Evolutionary conservation across 805 yeast genomes (phyloP).

Genomic region (Ogataea methylovora): DNA sequence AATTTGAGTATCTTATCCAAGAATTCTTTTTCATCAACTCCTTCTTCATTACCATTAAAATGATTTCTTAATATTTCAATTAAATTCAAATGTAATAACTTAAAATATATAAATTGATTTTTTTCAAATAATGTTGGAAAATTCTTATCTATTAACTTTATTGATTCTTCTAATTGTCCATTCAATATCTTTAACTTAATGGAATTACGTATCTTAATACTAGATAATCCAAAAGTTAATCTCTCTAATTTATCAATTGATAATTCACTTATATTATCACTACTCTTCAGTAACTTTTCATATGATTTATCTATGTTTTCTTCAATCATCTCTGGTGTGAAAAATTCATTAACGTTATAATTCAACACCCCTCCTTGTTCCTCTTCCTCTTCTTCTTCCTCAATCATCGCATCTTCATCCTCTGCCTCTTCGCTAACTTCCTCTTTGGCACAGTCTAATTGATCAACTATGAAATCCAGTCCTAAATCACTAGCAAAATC

Average conservation of each 20-base stretch:
- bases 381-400: not conserved
- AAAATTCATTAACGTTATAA: slow-evolving; percentile 6
- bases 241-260: slow-evolving; percentile 10
- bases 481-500: slow-evolving; percentile 54
- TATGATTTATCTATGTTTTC: slow-evolving; percentile 8
- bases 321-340: slow-evolving; percentile 7
- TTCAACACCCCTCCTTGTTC: not conserved
- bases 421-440: slow-evolving; percentile 1
- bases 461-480: slow-evolving; percentile 18
- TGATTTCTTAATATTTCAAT: slow-evolving; percentile 74
- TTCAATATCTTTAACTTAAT: slow-evolving; percentile 46
- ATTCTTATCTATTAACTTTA: slow-evolving; percentile 44
- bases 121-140: slow-evolving; percentile 62
- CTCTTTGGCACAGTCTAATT: slow-evolving; percentile 21
- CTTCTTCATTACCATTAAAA: slow-evolving; percentile 13
- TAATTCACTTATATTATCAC: not conserved
- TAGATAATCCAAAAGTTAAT: slow-evolving; percentile 33
- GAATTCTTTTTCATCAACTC: slow-evolving; percentile 39
- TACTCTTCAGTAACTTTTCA: slow-evolving; percentile 4
- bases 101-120: slow-evolving; percentile 61
- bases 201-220: slow-evolving; percentile 44
- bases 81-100: slow-evolving; percentile 61
- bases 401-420: not conserved
- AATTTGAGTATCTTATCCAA: slow-evolving; percentile 47
- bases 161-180: slow-evolving; percentile 57